Evolutionary conservation across 2,329 filamentous ascomycete species (phyloP), one percentile per base, ranked within the genome.

Genomic region (Fusarium napiforme): DNA sequence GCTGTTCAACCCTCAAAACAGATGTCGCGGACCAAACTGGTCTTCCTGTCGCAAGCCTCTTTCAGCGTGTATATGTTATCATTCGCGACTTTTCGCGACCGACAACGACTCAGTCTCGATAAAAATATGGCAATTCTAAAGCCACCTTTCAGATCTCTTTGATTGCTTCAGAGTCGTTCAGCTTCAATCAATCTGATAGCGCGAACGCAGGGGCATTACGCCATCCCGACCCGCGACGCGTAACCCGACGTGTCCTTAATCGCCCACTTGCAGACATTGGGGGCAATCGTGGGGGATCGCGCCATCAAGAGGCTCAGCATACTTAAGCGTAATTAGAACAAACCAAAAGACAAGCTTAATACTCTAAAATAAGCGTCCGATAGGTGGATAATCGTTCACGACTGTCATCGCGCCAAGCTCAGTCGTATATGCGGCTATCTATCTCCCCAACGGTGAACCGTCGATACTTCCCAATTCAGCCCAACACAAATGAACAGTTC

Each of bases 1-100:
- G 66, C 57, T 9, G 65, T 60, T 2, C 56, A 69, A 2, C 37
- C 64, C 5, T 67, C 7, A 59, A 64, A 7, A 71, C 40, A 7
- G 15, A 49, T 19, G 18, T 49, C 21, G 5, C 8, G 8, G 23
- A 7, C 12, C 2, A 1, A 21, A 69, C 61, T 47, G 52, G 53
- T 42, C 34, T 62, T 6, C 26, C 64, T 4, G 50, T 72, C n/a
- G 40, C 50, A 60, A 60, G 34, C 34, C 5, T 9, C 1, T n/a
- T 10, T 32, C 12, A 14, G 1, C 12, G 12, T 2, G 14, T 34
- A 15, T 6, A 9, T 15, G 11, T 45, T 57, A 46, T 7, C 8
- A 9, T 15, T 11, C 34, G 45, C 40, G 26, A 42, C 30, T 53
- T 15, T 69, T 43, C 4, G 42, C 50, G 9, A 43, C 30, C 1